Conservation (phyloP, 1,284 basidiomycete species). For the Boletus semigastroideus region DNA sequence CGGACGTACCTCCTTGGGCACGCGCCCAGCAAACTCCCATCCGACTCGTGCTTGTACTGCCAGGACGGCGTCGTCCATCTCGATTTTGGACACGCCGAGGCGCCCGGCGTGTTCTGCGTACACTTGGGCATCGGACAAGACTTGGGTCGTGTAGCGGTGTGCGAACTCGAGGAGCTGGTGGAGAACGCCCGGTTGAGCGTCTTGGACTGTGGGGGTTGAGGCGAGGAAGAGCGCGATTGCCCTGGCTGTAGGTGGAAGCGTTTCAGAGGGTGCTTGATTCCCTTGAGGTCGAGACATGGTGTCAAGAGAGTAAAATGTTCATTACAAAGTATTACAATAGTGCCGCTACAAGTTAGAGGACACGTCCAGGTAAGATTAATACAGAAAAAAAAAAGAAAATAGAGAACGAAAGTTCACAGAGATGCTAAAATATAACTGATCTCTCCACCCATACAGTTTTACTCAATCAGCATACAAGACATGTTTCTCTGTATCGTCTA, state of each 20-base stretch:
- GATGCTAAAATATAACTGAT: constrained; percentile 28
- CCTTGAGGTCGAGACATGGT: constrained; percentile 55
- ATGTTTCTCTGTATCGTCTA: constrained; percentile 83
- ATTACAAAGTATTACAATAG: constrained; percentile 15
- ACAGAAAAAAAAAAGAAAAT: constrained; percentile 10
- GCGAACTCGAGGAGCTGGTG: constrained; percentile 96
- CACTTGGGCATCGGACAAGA: constrained; percentile 86
- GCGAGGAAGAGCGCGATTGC: constrained; percentile 92
- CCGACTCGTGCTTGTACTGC: constrained; percentile 93
- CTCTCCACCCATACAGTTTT: not conserved
- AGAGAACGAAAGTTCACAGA: constrained; percentile 21
- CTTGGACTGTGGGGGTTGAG: constrained; percentile 89
- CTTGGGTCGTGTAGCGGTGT: constrained; percentile 91
- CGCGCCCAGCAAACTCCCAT: constrained; percentile 90
- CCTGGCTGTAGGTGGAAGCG: constrained; percentile 85
- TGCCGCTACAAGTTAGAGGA: not conserved
- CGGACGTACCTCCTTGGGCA: constrained; percentile 86
- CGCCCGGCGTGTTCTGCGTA: constrained; percentile 93
- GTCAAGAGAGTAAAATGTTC: not conserved
- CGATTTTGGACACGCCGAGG: constrained; percentile 61
- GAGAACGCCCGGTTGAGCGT: constrained; percentile 91
- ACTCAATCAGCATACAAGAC: constrained; percentile 75
- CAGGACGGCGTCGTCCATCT: constrained; percentile 88
- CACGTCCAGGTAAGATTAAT: constrained; percentile 1
- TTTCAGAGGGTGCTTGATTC: constrained; percentile 49